Evolutionary conservation across 148 eudicot species (phyloP).

Genomic region (Rhododendron mucronatum): DNA sequence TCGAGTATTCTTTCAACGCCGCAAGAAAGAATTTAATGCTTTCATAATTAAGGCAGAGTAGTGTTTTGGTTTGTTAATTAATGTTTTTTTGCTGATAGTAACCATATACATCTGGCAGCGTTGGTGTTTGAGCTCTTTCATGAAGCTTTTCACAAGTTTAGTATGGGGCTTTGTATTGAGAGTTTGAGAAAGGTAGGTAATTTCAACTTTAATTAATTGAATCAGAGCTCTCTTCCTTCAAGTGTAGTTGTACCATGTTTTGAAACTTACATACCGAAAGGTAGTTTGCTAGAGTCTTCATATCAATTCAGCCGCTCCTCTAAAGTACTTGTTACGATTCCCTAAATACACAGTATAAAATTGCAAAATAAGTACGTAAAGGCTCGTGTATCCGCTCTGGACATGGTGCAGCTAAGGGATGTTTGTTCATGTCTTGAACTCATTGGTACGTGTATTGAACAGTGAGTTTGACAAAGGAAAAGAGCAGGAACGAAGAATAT

Average conservation of each 20-base stretch:
- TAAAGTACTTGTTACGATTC: no score
- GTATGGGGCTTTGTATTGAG: constrained; percentile 48
- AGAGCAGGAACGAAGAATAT: no score
- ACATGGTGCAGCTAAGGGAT: background rate
- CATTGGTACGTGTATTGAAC: background rate
- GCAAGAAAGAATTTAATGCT: no score
- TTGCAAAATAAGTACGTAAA: background rate
- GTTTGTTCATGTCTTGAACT: background rate
- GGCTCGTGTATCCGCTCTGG: background rate
- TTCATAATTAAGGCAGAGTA: no score
- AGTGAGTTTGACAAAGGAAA: no score
- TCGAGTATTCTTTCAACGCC: no score
- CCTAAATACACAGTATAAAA: background rate
- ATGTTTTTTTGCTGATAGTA: background rate
- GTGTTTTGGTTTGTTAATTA: constrained; percentile 1
- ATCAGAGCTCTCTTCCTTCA: no score
- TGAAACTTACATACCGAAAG: no score
- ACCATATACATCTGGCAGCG: constrained; percentile 30
- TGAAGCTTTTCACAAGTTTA: constrained; percentile 46
- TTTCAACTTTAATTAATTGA: background rate
- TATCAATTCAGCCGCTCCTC: no score
- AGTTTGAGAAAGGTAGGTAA: constrained; percentile 38
- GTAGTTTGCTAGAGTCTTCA: no score
- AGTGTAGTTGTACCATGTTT: no score
- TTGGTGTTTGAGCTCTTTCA: constrained; percentile 28